Evolutionary conservation across 1,284 basidiomycete genomes (phyloP), one percentile per base, ranked within the genome.

Genomic region (Ceratobasidium sp.): DNA sequence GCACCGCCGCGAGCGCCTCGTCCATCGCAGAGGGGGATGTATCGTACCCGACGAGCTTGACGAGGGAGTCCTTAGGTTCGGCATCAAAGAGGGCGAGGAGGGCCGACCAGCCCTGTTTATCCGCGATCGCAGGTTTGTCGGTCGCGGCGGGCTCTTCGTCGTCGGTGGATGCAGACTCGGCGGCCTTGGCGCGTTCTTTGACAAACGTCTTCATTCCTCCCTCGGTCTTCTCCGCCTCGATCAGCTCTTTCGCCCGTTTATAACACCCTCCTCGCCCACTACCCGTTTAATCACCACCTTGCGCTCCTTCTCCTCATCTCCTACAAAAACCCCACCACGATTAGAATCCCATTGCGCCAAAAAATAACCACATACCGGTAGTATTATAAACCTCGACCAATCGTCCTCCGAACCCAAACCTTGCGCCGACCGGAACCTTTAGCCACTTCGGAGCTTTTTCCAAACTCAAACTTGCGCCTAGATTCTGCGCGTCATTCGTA

Each of bases 361-460:
- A n/a, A n/a, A n/a, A n/a, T n/a, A n/a, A n/a, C n/a, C n/a, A n/a
- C n/a, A n/a, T n/a, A n/a, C n/a, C n/a, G n/a, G n/a, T n/a, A n/a
- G n/a, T n/a, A n/a, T n/a, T n/a, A n/a, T n/a, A n/a, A n/a, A n/a
- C n/a, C n/a, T n/a, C n/a, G n/a, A n/a, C n/a, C n/a, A n/a, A n/a
- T n/a, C n/a, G n/a, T n/a, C n/a, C n/a, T 6, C 97, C 96, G 81
- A 97, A 99, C 0, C 97, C 97, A 82, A 98, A 99, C 0, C 95
- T 91, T 62, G 89, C 91, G 0, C 93, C 92, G 0, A 90, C 88
- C 1, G 97, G 96, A 27, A 96, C 90, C 55, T 94, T 92, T 55
- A 99, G 90, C 98, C 98, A 99, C 83, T 96, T 98, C 8, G 98
- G 98, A 6, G 96, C 93, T 81, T 97, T 94, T 83, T 94, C 93